A percentile compares a stretch with the other conserved stretches of the same genome.
These are phyloP conservation scores for Pinguiococcus pyrenoidosus DNA, from an alignment of 108 stramenopile genomes.

Conservation along the genomic window DNA sequence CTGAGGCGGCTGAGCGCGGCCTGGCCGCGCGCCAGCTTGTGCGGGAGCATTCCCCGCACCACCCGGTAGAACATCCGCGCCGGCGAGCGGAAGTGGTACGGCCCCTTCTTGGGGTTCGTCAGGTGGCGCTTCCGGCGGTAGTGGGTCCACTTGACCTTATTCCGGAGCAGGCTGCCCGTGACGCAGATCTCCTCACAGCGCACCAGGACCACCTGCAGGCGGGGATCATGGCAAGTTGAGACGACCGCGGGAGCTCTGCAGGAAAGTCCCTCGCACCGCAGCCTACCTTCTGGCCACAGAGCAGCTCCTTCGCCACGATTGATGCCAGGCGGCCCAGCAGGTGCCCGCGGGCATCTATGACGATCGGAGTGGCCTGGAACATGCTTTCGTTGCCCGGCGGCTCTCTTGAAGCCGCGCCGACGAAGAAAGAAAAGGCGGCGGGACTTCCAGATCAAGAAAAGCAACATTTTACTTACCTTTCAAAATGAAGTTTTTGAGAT, in stretches of 20 bases:
- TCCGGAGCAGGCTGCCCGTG: constrained; percentile 82
- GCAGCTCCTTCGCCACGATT: constrained; percentile 96
- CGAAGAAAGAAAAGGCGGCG: no score
- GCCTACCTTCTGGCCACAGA: constrained; percentile 90
- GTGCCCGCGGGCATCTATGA: constrained; percentile 98
- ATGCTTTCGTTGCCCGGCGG: no score
- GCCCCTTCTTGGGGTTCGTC: constrained; percentile 91
- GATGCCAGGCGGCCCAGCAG: constrained; percentile 92
- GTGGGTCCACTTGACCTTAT: constrained; percentile 90
- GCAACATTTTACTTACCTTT: no score
- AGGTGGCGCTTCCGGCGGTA: constrained; percentile 92
- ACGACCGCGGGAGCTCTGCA: no score
- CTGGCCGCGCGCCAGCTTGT: constrained; percentile 89
- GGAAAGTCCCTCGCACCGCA: no score
- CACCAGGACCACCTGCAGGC: constrained; percentile 93
- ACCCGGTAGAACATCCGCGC: constrained; percentile 94
- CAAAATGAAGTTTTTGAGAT: no score
- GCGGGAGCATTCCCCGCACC: constrained; percentile 93
- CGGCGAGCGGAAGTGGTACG: constrained; percentile 93
- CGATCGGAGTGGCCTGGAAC: no score
- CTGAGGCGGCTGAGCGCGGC: constrained; percentile 77
- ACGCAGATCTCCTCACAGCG: constrained; percentile 91
- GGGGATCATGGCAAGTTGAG: no score
- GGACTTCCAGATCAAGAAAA: no score
- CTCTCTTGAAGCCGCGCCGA: no score